Base-by-base conservation (phyloP, 768 basidiomycete genomes). In the Boletus rufocinnamomeus region DNA sequence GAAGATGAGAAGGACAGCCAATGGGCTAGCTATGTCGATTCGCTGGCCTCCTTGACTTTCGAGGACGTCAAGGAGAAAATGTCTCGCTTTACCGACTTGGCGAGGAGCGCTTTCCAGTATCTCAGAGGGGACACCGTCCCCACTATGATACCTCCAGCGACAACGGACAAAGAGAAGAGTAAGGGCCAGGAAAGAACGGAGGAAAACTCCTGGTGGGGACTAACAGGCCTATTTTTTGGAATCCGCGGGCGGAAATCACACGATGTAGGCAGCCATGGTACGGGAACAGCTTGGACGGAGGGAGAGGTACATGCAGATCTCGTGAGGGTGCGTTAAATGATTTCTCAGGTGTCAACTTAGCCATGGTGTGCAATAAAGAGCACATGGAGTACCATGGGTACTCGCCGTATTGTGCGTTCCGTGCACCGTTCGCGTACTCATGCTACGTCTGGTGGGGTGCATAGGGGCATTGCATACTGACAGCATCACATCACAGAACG, bases 241-340 rank as follows among this genome's bases (percentile, higher is more conserved):
- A 68, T 93, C 57, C 76, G 74, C 54, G 80, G 80, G 62, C 64
- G 75, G 78, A 44, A 64, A 72, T 34, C 73, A 69, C 50, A 70
- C 65, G 46, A 60, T 60, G 40, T 60, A 54, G 55, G 76, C 75
- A 52, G 56, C 16, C 60, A 68, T 21, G 75, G 76, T 35, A 74
- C 75, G 23, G 80, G 79, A 14, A 76, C 75, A 57, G 66, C 74
- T 19, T 89, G 81, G 74, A 85, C 80, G 19, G 89, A 92, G 60
- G 91, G 91, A 9, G 89, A 93, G 65, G 88, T 89, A 10, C 91
- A 93, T 71, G 91, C 84, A 10, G 86, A 89, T 72, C 79, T 91
- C 43, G 77, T 91, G 58, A 83, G 82, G 79, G 91, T 91, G 72
- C 57, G 83, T 76, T 21, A 21, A 56, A 45, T 40, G 23, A 44